Evolutionary conservation across 257 asterid genomes (phyloP).

Genomic region (Solanum paucissectum): DNA sequence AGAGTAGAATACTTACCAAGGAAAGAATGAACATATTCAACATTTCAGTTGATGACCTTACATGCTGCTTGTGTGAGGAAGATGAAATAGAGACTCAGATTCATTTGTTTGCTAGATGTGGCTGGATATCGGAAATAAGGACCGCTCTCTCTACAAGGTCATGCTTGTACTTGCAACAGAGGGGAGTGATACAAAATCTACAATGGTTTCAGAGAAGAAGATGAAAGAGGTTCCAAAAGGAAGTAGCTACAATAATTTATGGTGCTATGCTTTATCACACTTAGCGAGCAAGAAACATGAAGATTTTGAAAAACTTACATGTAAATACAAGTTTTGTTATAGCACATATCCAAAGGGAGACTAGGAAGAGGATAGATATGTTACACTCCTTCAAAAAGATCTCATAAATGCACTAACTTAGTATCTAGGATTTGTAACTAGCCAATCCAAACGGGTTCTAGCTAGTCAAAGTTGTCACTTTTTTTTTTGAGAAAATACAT

Average conservation of each 20-base stretch:
- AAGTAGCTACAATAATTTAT: too few species aligned
- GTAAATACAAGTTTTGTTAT: too few species aligned
- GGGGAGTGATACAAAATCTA: neutral
- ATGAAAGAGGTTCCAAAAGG: too few species aligned
- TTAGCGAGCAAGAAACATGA: too few species aligned
- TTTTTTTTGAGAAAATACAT: too few species aligned
- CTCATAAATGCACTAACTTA: too few species aligned
- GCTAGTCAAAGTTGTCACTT: neutral
- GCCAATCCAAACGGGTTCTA: neutral
- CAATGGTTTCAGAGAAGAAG: too few species aligned
- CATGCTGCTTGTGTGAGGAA: neutral
- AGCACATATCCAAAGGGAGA: too few species aligned
- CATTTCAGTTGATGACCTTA: neutral
- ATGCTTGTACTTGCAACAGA: neutral
- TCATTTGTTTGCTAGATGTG: neutral
- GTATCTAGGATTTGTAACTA: neutral
- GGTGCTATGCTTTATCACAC: too few species aligned
- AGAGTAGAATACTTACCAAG: neutral
- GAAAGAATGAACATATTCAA: neutral
- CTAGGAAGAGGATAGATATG: too few species aligned
- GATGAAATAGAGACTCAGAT: neutral
- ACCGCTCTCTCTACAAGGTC: neutral
- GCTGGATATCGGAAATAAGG: neutral
- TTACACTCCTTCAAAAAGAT: too few species aligned
- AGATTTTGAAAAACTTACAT: too few species aligned